These are phyloP conservation scores for Arabidopsis lyrata DNA, from an alignment of 441 rosid species.

Conservation along the genomic window DNA sequence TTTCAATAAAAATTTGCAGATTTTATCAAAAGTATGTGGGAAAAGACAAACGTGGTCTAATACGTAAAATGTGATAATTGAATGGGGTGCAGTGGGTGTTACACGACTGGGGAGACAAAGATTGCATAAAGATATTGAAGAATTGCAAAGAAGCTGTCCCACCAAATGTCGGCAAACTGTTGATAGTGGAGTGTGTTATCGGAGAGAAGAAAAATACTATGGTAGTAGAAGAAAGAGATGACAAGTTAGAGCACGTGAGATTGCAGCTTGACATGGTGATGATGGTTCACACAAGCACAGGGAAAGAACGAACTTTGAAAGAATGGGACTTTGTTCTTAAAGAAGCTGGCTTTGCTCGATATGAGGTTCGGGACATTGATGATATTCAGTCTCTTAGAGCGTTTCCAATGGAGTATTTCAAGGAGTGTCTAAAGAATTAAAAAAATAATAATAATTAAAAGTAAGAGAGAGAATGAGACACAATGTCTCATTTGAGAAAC, in stretches of 20 bases:
- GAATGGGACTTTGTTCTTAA: slow-evolving; percentile 64
- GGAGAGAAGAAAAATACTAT: slow-evolving; percentile 38
- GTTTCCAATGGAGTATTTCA: too few relatives aligned
- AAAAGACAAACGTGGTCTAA: neutral
- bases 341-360: slow-evolving; percentile 62
- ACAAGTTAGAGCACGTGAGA: slow-evolving; percentile 50
- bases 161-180: slow-evolving; percentile 59
- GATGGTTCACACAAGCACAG: slow-evolving; percentile 68
- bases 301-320: slow-evolving; percentile 70
- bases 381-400: slow-evolving; percentile 54
- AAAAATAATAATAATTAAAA: too few relatives aligned
- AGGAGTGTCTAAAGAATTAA: too few relatives aligned
- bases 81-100: slow-evolving; percentile 57
- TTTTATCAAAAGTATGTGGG: neutral
- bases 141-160: slow-evolving; percentile 67
- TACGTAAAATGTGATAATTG: slow-evolving; percentile 1
- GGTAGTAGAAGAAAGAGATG: slow-evolving; percentile 41
- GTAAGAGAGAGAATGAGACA: too few relatives aligned
- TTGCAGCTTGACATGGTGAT: slow-evolving; percentile 68
- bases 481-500: too few relatives aligned
- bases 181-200: slow-evolving; percentile 62
- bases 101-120: slow-evolving; percentile 79
- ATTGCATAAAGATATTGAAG: slow-evolving; percentile 67
- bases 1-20: neutral
- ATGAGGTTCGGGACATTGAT: slow-evolving; percentile 47